Base-by-base conservation (phyloP, 306 rosid genomes). In the Mimosa pudica region DNA sequence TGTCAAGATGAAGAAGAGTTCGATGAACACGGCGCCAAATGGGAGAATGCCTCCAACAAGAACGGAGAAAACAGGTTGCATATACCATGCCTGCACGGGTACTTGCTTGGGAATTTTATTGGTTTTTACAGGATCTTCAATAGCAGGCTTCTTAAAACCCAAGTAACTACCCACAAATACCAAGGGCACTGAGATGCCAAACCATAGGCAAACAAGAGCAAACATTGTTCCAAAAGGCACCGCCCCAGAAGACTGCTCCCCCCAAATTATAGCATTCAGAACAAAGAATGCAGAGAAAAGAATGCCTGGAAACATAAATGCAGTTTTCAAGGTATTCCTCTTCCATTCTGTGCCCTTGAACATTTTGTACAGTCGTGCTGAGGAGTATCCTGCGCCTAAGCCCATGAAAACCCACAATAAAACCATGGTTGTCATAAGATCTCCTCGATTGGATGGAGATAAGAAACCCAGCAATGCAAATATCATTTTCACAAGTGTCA, bases 391-490 rank as follows among this genome's bases (percentile, higher is more conserved):
- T 44, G 96, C 99, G 81, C 93, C 92, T 79, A 96, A 86, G 86
- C 99, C 99, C 99, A 96, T 96, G 77, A 93, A 96, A 88, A 96
- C 99, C 99, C 99, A 96, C 83, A 96, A 82, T 48, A 96, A 94
- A 79, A 96, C 99, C 99, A 96, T 96, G 55, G 99, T 98, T 66
- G 98, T 96, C 99, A 96, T 96, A 54, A 96, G 96, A 80, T 98
- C 99, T 54, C 99, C 99, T 77, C 99, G 89, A 83, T 95, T 96
- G 73, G 99, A 96, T 79, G 99, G 99, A 79, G 99, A 96, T 79
- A 96, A 84, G 87, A 96, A 96, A n/a, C 99, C 99, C 72, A 96
- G 88, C 87, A 93, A 83, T 41, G 98, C 99, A 87, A 96, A 96
- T 76, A 96, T 90, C 98, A 93, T 96, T 32, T 98, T 96, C 69